These are phyloP conservation scores for Sclerotinia trifoliorum DNA, from an alignment of 2,329 filamentous ascomycete genomes.

Conservation along the genomic window DNA sequence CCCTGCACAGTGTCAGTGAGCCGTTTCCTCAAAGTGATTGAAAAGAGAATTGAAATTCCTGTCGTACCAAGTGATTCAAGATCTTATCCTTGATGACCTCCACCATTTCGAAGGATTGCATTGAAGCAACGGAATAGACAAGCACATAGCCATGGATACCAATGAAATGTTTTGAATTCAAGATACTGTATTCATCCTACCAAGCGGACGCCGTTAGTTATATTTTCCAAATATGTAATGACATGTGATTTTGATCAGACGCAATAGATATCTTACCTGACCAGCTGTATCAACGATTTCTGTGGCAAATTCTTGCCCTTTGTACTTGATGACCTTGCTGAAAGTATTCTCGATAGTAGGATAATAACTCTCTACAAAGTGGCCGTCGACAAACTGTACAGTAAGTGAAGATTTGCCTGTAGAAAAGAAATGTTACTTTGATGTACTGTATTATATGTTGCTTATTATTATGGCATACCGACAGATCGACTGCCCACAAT, in stretches of 20 bases:
- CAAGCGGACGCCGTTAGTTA: constrained; percentile 24
- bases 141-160: constrained; percentile 99
- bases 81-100: constrained; percentile 96
- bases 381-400: constrained; percentile 93
- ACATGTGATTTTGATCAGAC: constrained; percentile 23
- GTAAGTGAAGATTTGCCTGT: constrained; percentile 95
- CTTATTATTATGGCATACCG: constrained; percentile 53
- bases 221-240: neutral
- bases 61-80: constrained; percentile 82
- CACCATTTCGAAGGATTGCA: constrained; percentile 96
- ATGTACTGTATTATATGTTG: constrained; percentile 23
- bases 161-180: constrained; percentile 98
- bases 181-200: constrained; percentile 95
- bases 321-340: constrained; percentile 89
- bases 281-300: constrained; percentile 99
- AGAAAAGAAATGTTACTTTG: constrained; percentile 9
- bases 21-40: constrained; percentile 15
- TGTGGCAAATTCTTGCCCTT: constrained; percentile 88
- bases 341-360: constrained; percentile 99
- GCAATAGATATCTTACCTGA: constrained; percentile 57
- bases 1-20: constrained; percentile 55
- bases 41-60: neutral
- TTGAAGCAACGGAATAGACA: constrained; percentile 93
- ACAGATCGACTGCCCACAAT: constrained; percentile 94
- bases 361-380: constrained; percentile 99